Evolutionary conservation across 192 early-diverging fungal species (phyloP).

Genomic region (Mortierella alpina): DNA sequence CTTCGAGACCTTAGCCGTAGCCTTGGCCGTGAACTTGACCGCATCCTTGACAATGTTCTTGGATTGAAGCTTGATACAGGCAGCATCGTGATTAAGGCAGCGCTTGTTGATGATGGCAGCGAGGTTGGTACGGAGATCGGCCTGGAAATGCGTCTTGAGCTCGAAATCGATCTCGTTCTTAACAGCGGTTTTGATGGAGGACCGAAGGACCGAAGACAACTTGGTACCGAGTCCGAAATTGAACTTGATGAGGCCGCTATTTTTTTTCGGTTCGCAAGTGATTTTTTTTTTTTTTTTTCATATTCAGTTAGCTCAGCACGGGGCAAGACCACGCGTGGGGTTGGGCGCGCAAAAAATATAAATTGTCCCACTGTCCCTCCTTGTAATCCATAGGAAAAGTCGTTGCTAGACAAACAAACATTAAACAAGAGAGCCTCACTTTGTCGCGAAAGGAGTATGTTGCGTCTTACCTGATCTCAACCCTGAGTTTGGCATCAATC

Average conservation of each 20-base stretch:
- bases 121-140: constrained; percentile 16
- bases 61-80: constrained; percentile 28
- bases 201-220: constrained; percentile 14
- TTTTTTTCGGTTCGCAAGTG: background rate
- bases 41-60: constrained; percentile 38
- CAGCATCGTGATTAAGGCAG: constrained; percentile 19
- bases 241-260: constrained; percentile 21
- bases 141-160: constrained; percentile 28
- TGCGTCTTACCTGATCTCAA: constrained; percentile 19
- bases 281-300: no score
- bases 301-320: background rate
- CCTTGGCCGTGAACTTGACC: constrained; percentile 31
- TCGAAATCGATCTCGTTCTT: constrained; percentile 14
- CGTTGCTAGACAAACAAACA: background rate
- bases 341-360: no score
- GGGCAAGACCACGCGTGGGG: no score
- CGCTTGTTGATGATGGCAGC: constrained; percentile 34
- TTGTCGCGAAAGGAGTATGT: no score
- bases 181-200: constrained; percentile 27
- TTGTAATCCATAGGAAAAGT: no score
- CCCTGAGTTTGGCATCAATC: constrained; percentile 10
- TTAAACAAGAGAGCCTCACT: background rate
- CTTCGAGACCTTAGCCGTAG: constrained; percentile 20
- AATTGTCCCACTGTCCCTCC: no score
- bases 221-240: constrained; percentile 26